A percentile compares a stretch with the other conserved stretches of the same genome.
Conservation (phyloP, 1,284 basidiomycete species). For the Entoloma clypeatum region DNA sequence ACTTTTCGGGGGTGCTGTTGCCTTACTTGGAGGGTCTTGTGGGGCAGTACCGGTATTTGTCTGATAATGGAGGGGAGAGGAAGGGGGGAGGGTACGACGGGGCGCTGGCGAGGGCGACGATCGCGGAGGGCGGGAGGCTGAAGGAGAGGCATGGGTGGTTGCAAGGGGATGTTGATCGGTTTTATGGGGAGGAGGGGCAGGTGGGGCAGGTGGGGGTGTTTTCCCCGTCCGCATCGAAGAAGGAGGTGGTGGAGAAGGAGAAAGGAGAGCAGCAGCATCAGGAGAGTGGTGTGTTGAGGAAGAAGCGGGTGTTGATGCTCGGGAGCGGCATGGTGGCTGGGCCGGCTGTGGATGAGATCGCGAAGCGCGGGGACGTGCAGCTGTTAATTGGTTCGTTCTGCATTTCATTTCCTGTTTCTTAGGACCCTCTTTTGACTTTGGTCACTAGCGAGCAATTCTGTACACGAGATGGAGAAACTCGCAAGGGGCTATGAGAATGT, state of each 20-base stretch:
- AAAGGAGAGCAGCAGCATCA: neutral
- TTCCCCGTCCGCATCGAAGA: neutral
- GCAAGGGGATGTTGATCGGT: constrained; percentile 45
- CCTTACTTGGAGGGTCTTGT: constrained; percentile 70
- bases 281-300: constrained; percentile 26
- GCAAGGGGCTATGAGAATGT: constrained; percentile 55
- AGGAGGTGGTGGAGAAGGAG: neutral
- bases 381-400: constrained; percentile 70
- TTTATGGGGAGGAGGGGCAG: too few species aligned
- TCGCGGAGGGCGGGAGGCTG: constrained; percentile 62
- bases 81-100: constrained; percentile 26
- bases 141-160: constrained; percentile 58
- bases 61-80: constrained; percentile 4
- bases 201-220: neutral
- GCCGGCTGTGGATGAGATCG: constrained; percentile 77
- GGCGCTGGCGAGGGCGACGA: constrained; percentile 65
- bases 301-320: constrained; percentile 76
- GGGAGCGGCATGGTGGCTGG: constrained; percentile 92
- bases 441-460: constrained; percentile 66
- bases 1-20: constrained; percentile 66
- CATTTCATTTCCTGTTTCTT: neutral
- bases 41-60: constrained; percentile 19
- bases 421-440: neutral
- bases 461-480: constrained; percentile 57
- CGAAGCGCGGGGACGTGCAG: constrained; percentile 50